Conservation (phyloP, 306 rosid species). For the Cucumis melo region DNA sequence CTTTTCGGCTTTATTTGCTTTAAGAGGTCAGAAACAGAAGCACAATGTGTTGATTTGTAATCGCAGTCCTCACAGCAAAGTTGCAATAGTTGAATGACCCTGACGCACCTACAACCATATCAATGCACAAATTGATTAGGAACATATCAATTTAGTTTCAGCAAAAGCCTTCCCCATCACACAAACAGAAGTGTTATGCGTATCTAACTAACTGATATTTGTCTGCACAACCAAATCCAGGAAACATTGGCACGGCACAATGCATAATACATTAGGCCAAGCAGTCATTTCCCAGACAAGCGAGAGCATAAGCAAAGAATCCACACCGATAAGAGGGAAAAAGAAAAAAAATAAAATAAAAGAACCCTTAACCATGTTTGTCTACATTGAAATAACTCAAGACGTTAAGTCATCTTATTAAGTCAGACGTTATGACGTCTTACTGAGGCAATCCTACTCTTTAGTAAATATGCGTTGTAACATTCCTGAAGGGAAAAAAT, state of each 20-base stretch:
- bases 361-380: neutral
- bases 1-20: slow-evolving; percentile 37
- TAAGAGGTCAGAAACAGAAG: slow-evolving; percentile 71
- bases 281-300: no score
- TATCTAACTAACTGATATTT: neutral
- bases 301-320: neutral
- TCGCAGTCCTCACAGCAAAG: slow-evolving; percentile 62
- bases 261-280: neutral
- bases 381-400: no score
- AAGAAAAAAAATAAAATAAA: no score
- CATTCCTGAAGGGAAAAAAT: neutral
- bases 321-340: no score
- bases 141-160: neutral
- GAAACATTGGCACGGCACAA: neutral
- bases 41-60: slow-evolving; percentile 77
- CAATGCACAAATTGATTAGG: neutral
- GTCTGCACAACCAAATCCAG: neutral
- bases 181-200: neutral
- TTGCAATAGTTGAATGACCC: slow-evolving; percentile 54
- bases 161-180: neutral
- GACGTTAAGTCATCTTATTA: neutral
- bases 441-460: neutral
- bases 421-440: neutral
- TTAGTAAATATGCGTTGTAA: neutral
- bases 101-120: slow-evolving; percentile 40